Evolutionary conservation across 495 filamentous ascomycete genomes (phyloP), one percentile per base, ranked within the genome.

Genomic region (Staphylotrichum longicolle): DNA sequence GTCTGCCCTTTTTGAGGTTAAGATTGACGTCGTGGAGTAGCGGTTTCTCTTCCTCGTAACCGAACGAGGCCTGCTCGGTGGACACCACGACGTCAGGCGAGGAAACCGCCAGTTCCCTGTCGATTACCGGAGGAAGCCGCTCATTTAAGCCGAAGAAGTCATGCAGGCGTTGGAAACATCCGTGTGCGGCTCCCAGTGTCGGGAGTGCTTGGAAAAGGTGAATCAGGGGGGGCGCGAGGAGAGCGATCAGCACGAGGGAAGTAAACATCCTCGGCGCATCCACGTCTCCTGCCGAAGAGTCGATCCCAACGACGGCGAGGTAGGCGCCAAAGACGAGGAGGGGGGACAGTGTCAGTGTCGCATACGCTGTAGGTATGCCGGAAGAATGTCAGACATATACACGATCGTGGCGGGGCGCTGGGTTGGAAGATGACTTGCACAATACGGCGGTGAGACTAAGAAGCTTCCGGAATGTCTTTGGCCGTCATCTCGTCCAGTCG

Each of bases 91-190:
- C 37, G 6, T 39, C 37, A 27, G 20, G 20, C 20, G 20, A 27
- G 20, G 20, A 27, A 27, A 27, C 20, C 20, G 20, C 20, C 20
- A 27, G 20, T 27, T 27, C 20, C 20, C 20, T 27, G 20, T 39
- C 37, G 5, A 10, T 7, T 2, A 39, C 37, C 37, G 2, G 37
- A 1, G 37, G 6, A 5, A 12, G 7, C 42, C 8, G 8, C 42
- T 45, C 42, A 5, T 45, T 11, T n/a, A 45, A 45, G 9, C 8
- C 4, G 9, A 45, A 45, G 14, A 45, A 45, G 3, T 45, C 42
- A 11, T n/a, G 42, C 42, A 45, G 14, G 42, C 42, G 42, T n/a
- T 45, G 42, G 42, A 45, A 45, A 45, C 42, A 45, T n/a, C 42
- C 42, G 42, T 45, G 14, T 3, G 42, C 42, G 9, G 42, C 42